Conservation (phyloP, 768 basidiomycete genomes). For the Russula sp. region DNA sequence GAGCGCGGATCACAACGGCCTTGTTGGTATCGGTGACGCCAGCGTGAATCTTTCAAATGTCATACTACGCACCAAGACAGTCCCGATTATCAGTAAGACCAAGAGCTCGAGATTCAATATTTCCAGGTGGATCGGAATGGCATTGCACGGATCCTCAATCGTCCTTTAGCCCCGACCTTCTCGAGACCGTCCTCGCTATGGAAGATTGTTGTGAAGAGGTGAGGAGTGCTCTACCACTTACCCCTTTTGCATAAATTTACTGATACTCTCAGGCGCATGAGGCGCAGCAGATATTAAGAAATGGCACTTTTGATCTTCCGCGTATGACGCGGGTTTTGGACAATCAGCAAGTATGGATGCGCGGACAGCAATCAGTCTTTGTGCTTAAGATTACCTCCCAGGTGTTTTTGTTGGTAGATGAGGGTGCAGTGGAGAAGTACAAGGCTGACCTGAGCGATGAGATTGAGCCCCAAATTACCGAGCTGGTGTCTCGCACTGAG, state of each 20-base stretch:
- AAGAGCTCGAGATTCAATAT: constrained; percentile 56
- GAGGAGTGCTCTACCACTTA: constrained; percentile 1
- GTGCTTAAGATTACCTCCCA: constrained; percentile 25
- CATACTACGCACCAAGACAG: constrained; percentile 26
- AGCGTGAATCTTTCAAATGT: background rate
- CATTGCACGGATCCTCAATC: constrained; percentile 57
- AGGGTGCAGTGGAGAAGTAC: constrained; percentile 64
- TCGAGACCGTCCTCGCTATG: constrained; percentile 70
- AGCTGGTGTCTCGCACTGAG: constrained; percentile 65
- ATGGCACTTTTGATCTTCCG: constrained; percentile 64
- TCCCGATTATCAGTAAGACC: constrained; percentile 45
- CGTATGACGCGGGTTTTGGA: constrained; percentile 62
- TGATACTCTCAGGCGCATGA: constrained; percentile 45
- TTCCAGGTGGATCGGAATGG: constrained; percentile 57
- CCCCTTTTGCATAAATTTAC: background rate
- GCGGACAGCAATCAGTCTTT: background rate
- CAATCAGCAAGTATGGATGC: constrained; percentile 54
- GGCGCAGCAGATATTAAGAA: constrained; percentile 58
- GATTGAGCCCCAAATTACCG: constrained; percentile 72
- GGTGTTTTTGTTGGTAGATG: constrained; percentile 71
- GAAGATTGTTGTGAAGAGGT: constrained; percentile 81
- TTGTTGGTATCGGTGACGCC: background rate
- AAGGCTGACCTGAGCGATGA: constrained; percentile 71
- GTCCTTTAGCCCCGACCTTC: constrained; percentile 61
- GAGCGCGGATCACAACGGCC: too few species aligned